These are phyloP conservation scores for Nigrospora oryzae DNA, from an alignment of 2,329 filamentous ascomycete genomes.

Conservation along the genomic window DNA sequence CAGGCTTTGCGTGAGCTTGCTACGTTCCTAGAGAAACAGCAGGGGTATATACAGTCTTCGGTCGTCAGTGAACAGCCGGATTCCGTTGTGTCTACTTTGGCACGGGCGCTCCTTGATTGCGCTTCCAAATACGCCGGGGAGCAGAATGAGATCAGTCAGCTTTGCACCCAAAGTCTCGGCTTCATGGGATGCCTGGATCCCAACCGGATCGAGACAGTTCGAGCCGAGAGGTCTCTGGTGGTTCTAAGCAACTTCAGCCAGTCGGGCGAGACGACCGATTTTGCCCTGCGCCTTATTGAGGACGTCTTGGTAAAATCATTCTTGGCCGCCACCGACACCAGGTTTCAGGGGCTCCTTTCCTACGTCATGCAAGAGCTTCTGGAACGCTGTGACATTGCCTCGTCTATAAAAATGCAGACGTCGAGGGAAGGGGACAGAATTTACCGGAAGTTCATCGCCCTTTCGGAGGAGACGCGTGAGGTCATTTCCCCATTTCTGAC, in stretches of 20 bases:
- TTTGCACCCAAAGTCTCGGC: conserved; percentile 78
- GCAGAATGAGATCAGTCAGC: conserved; percentile 56
- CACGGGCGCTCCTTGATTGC: conserved; percentile 76
- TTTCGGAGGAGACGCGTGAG: conserved; percentile 71
- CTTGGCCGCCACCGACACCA: conserved; percentile 79
- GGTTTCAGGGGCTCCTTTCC: conserved; percentile 82
- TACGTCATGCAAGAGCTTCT: conserved; percentile 92
- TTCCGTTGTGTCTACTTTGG: conserved; percentile 59
- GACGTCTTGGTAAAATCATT: conserved; percentile 88
- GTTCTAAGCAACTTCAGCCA: conserved; percentile 80
- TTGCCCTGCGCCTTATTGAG: conserved; percentile 77
- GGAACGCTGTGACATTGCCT: conserved; percentile 64
- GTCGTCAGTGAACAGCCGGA: conserved; percentile 79
- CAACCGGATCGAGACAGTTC: conserved; percentile 73
- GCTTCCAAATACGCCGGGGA: conserved; percentile 69
- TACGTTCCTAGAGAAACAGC: conserved; percentile 62
- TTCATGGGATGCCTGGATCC: conserved; percentile 87
- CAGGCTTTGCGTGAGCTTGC: conserved; percentile 74
- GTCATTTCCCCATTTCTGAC: conserved; percentile 81
- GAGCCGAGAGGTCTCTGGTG: conserved; percentile 75
- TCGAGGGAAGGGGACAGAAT: conserved; percentile 44
- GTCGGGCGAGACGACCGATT: conserved; percentile 72
- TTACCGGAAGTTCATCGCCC: conserved; percentile 65
- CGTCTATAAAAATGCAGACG: conserved; percentile 36
- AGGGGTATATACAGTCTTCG: conserved; percentile 70